A percentile compares a stretch with the other conserved stretches of the same genome.
Evolutionary conservation across 768 basidiomycete species (phyloP).

Genomic region (Trametes punicea): DNA sequence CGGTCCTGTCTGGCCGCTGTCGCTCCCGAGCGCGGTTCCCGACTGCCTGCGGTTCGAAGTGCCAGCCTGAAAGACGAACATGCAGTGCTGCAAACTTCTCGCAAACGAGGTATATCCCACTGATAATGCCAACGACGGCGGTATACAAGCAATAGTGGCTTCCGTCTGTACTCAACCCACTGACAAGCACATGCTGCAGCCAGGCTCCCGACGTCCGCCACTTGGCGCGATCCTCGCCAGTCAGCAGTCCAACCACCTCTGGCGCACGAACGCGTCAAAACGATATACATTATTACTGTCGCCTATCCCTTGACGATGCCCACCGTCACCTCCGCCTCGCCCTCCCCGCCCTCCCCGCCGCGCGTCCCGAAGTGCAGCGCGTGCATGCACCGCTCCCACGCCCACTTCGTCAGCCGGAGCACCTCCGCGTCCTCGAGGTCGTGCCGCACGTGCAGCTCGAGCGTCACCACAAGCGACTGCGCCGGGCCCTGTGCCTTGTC

Average conservation of each 20-base stretch:
- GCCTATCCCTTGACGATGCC: conserved; percentile 48
- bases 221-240: too few species aligned
- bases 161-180: neutral
- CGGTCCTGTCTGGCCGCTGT: too few species aligned
- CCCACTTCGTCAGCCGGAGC: conserved; percentile 70
- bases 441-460: conserved; percentile 71
- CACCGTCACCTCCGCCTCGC: conserved; percentile 61
- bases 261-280: too few species aligned
- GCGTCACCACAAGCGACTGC: conserved; percentile 64
- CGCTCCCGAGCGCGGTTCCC: too few species aligned
- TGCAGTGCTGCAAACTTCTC: neutral
- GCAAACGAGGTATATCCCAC: neutral
- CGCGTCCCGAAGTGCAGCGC: conserved; percentile 41
- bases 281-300: too few species aligned
- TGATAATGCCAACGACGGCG: neutral
- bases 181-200: neutral
- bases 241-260: too few species aligned
- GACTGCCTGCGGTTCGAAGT: too few species aligned
- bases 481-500: conserved; percentile 27
- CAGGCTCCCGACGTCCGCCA: too few species aligned
- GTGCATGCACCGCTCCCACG: conserved; percentile 60
- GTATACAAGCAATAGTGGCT: neutral
- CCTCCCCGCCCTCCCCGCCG: conserved; percentile 29
- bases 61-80: too few species aligned
- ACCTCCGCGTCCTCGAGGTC: conserved; percentile 71